A percentile compares a stretch with the other conserved stretches of the same genome.
phyloP scores from a whole-genome alignment of 495 filamentous ascomycete genomes.

The Talaromyces trachyspermus region DNA sequence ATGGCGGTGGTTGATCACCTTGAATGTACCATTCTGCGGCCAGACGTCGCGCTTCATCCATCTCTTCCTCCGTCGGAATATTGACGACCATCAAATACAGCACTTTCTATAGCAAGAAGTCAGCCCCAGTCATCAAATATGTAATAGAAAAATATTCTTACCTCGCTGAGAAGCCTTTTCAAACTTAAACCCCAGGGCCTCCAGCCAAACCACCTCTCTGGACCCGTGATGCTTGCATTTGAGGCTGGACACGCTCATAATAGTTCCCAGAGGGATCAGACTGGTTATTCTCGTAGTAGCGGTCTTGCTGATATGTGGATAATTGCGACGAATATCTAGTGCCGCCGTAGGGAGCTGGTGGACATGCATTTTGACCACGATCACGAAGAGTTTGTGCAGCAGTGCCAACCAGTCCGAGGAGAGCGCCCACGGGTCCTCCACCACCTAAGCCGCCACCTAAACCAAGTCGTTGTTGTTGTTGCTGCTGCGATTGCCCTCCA shows the following conservation, averaged over 20 bases:
- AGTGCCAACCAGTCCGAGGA: slow-evolving; percentile 1
- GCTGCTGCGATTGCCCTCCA: background rate
- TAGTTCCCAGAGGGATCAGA: too few relatives aligned
- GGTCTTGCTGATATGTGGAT: background rate
- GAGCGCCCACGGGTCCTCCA: background rate
- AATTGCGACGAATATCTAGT: background rate
- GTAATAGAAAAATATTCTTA: background rate
- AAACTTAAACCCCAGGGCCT: too few relatives aligned
- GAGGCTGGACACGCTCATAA: too few relatives aligned
- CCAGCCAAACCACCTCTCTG: too few relatives aligned
- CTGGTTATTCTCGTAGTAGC: background rate
- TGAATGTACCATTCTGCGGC: background rate
- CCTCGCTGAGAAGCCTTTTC: background rate
- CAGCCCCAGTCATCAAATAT: background rate
- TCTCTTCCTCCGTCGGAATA: slow-evolving; percentile 40
- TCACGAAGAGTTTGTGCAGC: slow-evolving; percentile 1
- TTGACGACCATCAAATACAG: slow-evolving; percentile 48
- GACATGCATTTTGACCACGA: background rate
- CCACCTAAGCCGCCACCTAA: background rate
- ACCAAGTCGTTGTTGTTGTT: background rate
- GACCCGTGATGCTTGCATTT: too few relatives aligned
- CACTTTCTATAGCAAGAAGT: slow-evolving; percentile 28
- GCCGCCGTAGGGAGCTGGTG: background rate
- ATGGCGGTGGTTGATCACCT: too few relatives aligned
- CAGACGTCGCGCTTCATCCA: slow-evolving; percentile 20